Base-by-base conservation (phyloP, 1,284 basidiomycete species). In the Hypsizygus ulmarius region DNA sequence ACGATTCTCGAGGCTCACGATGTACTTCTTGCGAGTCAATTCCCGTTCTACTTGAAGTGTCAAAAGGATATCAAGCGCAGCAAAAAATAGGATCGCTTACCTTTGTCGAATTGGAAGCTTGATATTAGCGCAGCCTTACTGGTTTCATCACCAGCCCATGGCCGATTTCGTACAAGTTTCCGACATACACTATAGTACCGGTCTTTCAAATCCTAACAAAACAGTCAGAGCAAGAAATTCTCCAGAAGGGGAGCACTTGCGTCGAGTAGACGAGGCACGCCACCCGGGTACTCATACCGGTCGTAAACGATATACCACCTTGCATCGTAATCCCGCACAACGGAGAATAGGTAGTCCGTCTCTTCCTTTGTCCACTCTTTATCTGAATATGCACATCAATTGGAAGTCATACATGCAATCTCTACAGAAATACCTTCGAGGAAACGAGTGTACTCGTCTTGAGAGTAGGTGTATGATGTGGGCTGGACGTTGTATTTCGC, bases 131-230 rank as follows among this genome's bases (percentile, higher is more conserved):
- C 77, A 14, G 74, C 72, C 66, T 86, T 92, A 55, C 75, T 76
- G 1, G 77, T 69, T 55, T 93, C 89, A 60, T 93, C 91, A 1
- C 84, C 87, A 6, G 82, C 72, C 84, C 85, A 89, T 10, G 92
- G 90, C 34, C 93, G 75, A 51, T 83, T 90, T 38, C 92, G 79
- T 29, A 97, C 79, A 16, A 99, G 78, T 49, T 90, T 88, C 28
- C 96, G 82, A 64, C 93, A 97, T 16, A 97, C 88, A 44, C 90
- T 86, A 63, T 90, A 98, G 64, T 99, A 99, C 29, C 97, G 75
- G 53, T 93, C 90, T 72, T 99, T 98, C 60, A 99, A 71, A 53
- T 97, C 95, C 90, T 97, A 19, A 25, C 36, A 19, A 4, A 3
- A 5, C 18, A 35, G 34, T 51, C 11, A 47, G 27, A 36, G 14